These are phyloP conservation scores for Solanum clarkiae DNA, from an alignment of 257 asterid genomes.

Conservation along the genomic window DNA sequence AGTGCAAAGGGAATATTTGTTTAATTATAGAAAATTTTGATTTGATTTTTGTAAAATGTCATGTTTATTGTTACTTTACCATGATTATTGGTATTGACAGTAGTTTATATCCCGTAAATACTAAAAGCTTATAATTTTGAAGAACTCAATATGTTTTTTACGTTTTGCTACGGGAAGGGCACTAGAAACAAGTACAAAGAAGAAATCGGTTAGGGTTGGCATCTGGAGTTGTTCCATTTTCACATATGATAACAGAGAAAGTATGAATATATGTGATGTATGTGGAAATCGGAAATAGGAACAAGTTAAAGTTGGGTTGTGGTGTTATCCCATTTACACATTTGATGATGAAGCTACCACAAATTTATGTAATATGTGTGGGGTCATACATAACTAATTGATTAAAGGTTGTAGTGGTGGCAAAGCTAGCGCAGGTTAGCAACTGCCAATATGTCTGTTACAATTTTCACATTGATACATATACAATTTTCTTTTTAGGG, in stretches of 20 bases:
- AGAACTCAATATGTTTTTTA: conserved; percentile 4
- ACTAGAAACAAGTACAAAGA: conserved; percentile 17
- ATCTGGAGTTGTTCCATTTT: conserved; percentile 90
- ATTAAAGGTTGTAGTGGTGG: conserved; percentile 35
- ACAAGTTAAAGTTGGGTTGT: conserved; percentile 28
- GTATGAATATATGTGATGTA: conserved; percentile 67
- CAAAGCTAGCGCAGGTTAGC: conserved; percentile 41
- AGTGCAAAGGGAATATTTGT: background rate
- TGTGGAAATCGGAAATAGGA: conserved; percentile 40
- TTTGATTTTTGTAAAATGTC: background rate
- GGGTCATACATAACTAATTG: conserved; percentile 80
- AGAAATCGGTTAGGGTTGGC: conserved; percentile 23
- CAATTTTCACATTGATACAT: background rate
- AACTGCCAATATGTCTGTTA: background rate
- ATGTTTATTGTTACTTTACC: background rate
- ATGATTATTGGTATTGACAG: background rate
- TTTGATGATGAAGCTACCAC: conserved; percentile 67
- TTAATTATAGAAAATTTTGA: background rate
- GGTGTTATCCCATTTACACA: conserved; percentile 91
- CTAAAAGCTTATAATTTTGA: background rate
- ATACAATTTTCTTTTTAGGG: background rate
- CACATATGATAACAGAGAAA: conserved; percentile 77
- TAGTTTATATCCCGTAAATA: background rate
- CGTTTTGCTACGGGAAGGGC: conserved; percentile 19
- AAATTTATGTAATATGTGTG: conserved; percentile 87